Evolutionary conservation across 1,284 basidiomycete genomes (phyloP).

Genomic region (Tranzscheliella williamsii): DNA sequence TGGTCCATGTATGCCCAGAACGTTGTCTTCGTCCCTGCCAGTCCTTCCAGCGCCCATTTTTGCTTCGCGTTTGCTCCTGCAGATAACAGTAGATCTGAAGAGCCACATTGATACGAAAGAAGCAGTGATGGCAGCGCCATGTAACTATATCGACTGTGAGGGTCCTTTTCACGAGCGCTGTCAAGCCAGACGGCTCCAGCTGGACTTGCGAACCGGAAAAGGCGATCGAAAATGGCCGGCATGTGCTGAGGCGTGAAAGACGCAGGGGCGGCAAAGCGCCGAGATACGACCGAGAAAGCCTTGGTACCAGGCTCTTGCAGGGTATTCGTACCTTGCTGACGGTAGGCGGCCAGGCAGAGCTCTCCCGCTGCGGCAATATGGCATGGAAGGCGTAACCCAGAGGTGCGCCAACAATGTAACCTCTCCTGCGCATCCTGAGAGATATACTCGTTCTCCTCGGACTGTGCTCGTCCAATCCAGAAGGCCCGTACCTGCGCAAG

Average conservation of each 20-base stretch:
- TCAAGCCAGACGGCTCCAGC: constrained; percentile 66
- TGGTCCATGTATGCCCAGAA: constrained; percentile 50
- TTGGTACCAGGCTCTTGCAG: background rate
- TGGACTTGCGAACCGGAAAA: constrained; percentile 48
- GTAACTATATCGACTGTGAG: constrained; percentile 46
- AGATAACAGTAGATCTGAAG: constrained; percentile 5
- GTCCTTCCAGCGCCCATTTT: no score
- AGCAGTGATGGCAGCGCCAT: constrained; percentile 51
- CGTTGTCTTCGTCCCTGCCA: no score
- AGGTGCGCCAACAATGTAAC: constrained; percentile 5
- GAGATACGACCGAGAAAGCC: constrained; percentile 4
- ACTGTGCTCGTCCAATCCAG: constrained; percentile 26
- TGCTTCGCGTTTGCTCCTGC: constrained; percentile 1
- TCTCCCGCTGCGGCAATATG: constrained; percentile 20
- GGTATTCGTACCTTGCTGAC: background rate
- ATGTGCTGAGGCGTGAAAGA: constrained; percentile 11
- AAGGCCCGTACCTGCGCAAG: constrained; percentile 27
- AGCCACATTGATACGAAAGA: constrained; percentile 41
- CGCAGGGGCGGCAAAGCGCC: constrained; percentile 27
- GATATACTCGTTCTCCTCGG: background rate
- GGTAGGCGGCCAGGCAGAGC: constrained; percentile 6
- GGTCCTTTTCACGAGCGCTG: constrained; percentile 55
- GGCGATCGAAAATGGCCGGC: constrained; percentile 62
- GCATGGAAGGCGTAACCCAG: constrained; percentile 5
- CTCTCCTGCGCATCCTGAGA: constrained; percentile 6